Evolutionary conservation across 345 rosid species (phyloP).

Genomic region (Excoecaria agallocha): DNA sequence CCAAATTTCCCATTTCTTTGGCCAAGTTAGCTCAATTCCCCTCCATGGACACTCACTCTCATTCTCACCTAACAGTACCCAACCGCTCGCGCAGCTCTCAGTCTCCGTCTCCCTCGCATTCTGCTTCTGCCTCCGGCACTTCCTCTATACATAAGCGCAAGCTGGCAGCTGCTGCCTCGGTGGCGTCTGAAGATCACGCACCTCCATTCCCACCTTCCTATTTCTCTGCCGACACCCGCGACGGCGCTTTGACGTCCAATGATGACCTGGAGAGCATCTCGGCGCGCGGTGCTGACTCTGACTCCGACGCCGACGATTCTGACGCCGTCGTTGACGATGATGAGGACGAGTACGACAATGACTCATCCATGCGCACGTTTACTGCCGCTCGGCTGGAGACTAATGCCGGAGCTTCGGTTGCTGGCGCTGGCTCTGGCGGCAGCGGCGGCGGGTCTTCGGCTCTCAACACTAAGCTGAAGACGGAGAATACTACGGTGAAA

Average conservation of each 20-base stretch:
- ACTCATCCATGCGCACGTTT: conserved; percentile 84
- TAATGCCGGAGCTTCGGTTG: conserved; percentile 32
- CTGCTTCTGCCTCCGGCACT: conserved; percentile 94
- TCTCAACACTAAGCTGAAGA: conserved; percentile 63
- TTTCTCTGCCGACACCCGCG: conserved; percentile 90
- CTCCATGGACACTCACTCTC: conserved; percentile 41
- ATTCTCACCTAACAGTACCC: conserved; percentile 75
- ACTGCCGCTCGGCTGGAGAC: conserved; percentile 79
- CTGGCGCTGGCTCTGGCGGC: conserved; percentile 30
- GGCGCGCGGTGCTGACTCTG: conserved; percentile 76
- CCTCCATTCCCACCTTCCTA: conserved; percentile 87
- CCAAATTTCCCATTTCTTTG: background rate
- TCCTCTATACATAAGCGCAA: conserved; percentile 94
- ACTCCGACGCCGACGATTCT: conserved; percentile 84
- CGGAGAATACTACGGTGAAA: conserved; percentile 64
- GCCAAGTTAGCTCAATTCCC: background rate
- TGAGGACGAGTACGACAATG: conserved; percentile 79
- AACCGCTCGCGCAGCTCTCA: conserved; percentile 93
- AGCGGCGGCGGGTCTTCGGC: conserved; percentile 27
- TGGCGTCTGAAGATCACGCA: conserved; percentile 68
- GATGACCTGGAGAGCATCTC: conserved; percentile 99
- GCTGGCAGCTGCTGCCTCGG: conserved; percentile 61
- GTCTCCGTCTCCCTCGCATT: conserved; percentile 90
- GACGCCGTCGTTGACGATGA: conserved; percentile 93
- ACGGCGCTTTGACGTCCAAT: conserved; percentile 84